Evolutionary conservation across 2,329 filamentous ascomycete species (phyloP).

Genomic region (Neurospora crassa): DNA sequence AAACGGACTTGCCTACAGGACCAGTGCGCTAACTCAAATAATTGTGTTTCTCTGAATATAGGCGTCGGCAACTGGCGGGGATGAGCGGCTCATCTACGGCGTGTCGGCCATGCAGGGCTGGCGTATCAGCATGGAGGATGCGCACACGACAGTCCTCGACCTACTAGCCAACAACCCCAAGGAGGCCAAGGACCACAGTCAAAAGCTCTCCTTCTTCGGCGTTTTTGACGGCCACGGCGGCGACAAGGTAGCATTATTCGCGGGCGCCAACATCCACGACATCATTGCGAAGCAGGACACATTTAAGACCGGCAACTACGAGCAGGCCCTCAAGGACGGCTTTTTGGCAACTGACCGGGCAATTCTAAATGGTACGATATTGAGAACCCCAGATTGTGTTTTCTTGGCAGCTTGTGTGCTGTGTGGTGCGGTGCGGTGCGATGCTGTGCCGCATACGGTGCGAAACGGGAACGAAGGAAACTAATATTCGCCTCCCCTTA

Average conservation of each 20-base stretch:
- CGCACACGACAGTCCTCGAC: slow-evolving; percentile 83
- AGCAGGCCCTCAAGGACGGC: slow-evolving; percentile 93
- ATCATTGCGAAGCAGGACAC: slow-evolving; percentile 93
- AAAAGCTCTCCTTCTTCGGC: slow-evolving; percentile 87
- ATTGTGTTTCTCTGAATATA: slow-evolving; percentile 28
- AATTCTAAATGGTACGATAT: slow-evolving; percentile 74
- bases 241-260: slow-evolving; percentile 89
- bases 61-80: slow-evolving; percentile 82
- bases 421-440: not conserved
- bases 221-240: slow-evolving; percentile 97
- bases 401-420: not conserved
- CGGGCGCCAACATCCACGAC: slow-evolving; percentile 85
- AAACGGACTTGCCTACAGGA: not conserved
- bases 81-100: slow-evolving; percentile 88
- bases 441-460: not conserved
- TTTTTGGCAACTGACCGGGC: slow-evolving; percentile 94
- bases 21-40: slow-evolving; percentile 19
- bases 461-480: slow-evolving; percentile 1
- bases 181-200: slow-evolving; percentile 54
- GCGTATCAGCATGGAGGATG: slow-evolving; percentile 99
- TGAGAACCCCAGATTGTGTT: not conserved
- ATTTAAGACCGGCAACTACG: slow-evolving; percentile 83
- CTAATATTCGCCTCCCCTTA: slow-evolving; percentile 1
- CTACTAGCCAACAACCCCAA: slow-evolving; percentile 52
- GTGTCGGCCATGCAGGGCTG: slow-evolving; percentile 99